A percentile compares a stretch with the other conserved stretches of the same genome.
phyloP scores from a whole-genome alignment of 768 basidiomycete genomes.

The Mycena indigotica region DNA sequence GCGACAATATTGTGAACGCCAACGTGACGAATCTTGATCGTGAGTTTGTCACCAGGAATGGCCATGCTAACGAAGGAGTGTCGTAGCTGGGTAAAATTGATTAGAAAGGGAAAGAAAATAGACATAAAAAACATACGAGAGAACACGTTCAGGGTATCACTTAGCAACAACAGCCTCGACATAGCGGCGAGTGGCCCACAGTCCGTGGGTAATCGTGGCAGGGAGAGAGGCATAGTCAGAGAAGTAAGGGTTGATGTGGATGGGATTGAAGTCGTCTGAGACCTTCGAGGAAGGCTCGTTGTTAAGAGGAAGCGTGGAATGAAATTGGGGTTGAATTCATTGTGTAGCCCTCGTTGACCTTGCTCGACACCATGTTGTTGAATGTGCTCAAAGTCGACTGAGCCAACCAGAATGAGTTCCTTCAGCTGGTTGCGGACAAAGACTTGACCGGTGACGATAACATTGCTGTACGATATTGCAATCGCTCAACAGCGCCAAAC shows the following conservation, averaged over 20 bases:
- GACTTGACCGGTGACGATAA: slow-evolving; percentile 81
- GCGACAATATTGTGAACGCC: slow-evolving; percentile 94
- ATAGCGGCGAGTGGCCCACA: slow-evolving; percentile 93
- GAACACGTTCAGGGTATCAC: slow-evolving; percentile 87
- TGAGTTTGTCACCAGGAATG: slow-evolving; percentile 83
- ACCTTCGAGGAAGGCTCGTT: slow-evolving; percentile 96
- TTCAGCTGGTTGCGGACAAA: slow-evolving; percentile 90
- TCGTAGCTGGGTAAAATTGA: slow-evolving; percentile 64
- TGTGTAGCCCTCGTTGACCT: slow-evolving; percentile 87
- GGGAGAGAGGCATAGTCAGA: slow-evolving; percentile 90
- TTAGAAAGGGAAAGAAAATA: slow-evolving; percentile 3
- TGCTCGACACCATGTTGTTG: slow-evolving; percentile 86
- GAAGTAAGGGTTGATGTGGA: slow-evolving; percentile 98
- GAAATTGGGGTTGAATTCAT: slow-evolving; percentile 62
- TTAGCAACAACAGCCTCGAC: slow-evolving; percentile 93
- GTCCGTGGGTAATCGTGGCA: slow-evolving; percentile 95
- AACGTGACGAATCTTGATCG: slow-evolving; percentile 83
- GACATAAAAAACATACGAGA: slow-evolving; percentile 61
- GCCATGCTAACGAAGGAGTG: slow-evolving; percentile 96
- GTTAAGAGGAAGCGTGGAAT: slow-evolving; percentile 82
- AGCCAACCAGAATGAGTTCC: slow-evolving; percentile 84
- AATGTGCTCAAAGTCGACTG: slow-evolving; percentile 82
- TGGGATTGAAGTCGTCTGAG: slow-evolving; percentile 98
- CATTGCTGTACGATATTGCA: slow-evolving; percentile 76
- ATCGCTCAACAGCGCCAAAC: too few species aligned